These are phyloP conservation scores for Rhodosporidiobolus odoratus DNA, from an alignment of 768 basidiomycete species.

Conservation along the genomic window DNA sequence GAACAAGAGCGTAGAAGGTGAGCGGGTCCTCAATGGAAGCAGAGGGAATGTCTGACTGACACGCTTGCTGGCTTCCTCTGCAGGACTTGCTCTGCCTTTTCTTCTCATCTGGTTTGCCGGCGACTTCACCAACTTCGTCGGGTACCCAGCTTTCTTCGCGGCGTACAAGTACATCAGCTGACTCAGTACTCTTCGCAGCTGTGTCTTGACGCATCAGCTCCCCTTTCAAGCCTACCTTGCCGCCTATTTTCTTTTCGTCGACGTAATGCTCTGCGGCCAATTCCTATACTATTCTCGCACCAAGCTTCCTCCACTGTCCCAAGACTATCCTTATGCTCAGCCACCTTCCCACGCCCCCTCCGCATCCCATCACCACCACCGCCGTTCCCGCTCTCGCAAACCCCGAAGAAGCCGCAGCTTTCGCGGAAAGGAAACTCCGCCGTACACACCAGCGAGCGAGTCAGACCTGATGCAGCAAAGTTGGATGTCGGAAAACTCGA, in stretches of 20 bases:
- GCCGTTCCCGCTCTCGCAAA: constrained; percentile 1
- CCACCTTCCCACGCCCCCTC: neutral
- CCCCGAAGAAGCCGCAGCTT: neutral
- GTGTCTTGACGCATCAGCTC: constrained; percentile 82
- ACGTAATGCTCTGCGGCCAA: constrained; percentile 67
- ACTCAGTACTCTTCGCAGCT: constrained; percentile 49
- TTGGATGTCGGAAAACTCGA: constrained; percentile 26
- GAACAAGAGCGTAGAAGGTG: constrained; percentile 22
- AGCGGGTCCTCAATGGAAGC: neutral
- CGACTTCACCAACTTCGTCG: constrained; percentile 85
- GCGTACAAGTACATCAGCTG: neutral
- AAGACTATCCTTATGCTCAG: constrained; percentile 26
- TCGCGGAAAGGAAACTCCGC: neutral
- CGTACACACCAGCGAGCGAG: neutral
- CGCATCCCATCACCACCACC: neutral
- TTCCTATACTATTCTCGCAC: constrained; percentile 57
- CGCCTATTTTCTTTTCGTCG: constrained; percentile 79
- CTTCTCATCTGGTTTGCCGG: constrained; percentile 82
- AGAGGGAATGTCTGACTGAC: no score
- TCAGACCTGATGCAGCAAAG: constrained; percentile 18
- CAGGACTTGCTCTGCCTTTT: constrained; percentile 83
- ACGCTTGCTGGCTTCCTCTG: neutral
- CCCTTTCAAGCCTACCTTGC: constrained; percentile 89
- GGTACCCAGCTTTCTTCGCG: constrained; percentile 33
- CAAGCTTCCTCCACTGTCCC: constrained; percentile 24